Base-by-base conservation (phyloP, 2,329 filamentous ascomycete genomes). In the Dothistroma septosporum region DNA sequence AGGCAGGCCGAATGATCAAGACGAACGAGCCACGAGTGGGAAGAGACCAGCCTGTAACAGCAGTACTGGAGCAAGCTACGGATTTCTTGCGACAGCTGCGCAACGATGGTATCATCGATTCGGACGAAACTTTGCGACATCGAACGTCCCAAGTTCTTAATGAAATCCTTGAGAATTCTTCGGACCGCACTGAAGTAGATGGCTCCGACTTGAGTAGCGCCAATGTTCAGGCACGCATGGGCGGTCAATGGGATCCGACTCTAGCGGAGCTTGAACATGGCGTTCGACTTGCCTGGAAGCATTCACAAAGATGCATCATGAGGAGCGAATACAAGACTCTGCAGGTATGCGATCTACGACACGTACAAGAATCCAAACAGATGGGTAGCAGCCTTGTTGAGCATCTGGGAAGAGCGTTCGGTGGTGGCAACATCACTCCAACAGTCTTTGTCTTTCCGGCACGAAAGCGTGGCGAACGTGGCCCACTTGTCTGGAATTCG, bases 381-480 rank as follows among this genome's bases (percentile, higher is more conserved):
- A 61, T 61, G 59, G 54, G 59, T 46, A 19, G 21, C 4, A 11
- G 35, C n/a, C 46, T 61, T 11, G 22, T 61, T 31, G 33, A 32
- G 6, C 12, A 28, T 37, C 47, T 58, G 24, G 52, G 53, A 21
- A 33, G 24, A 16, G 59, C 59, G 7, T 61, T 54, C 54, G 47
- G 53, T 44, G 37, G 35, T 32, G 59, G 59, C 10, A 48, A 57
- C 14, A 61, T 61, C 37, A 41, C 35, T 9, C 59, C 59, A 9
- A 53, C 59, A 16, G 59, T 61, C 22, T 61, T 56, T 21, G 59
- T 53, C n/a, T 61, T 61, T 46, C 54, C 59, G n/a, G 46, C 54
- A 11, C 46, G 59, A 16, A 21, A 24, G 11, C 47, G 33, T 28
- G 59, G 54, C 7, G 28, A n/a, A 16, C 44, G 54, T 35, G 59